These are phyloP conservation scores for Dictyostelium purpureum DNA, from an alignment of 78 protist species.

Conservation along the genomic window DNA sequence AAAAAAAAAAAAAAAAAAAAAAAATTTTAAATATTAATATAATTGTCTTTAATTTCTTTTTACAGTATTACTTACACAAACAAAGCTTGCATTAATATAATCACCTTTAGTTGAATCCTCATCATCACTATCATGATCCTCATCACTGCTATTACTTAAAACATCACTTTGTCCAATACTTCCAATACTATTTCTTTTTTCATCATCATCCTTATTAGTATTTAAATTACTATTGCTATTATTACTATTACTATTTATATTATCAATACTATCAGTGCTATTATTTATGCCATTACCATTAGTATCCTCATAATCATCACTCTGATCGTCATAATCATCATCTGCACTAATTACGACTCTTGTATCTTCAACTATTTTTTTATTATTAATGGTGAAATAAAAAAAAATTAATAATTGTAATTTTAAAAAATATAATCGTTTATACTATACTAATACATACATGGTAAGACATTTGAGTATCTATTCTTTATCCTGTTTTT, in stretches of 20 bases:
- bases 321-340: constrained; percentile 6
- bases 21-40: neutral
- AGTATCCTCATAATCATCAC: neutral
- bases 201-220: neutral
- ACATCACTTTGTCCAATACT: constrained; percentile 18
- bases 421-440: no score
- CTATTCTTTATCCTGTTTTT: constrained; percentile 69
- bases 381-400: neutral
- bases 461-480: constrained; percentile 76
- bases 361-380: constrained; percentile 20
- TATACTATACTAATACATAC: no score
- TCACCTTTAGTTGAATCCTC: constrained; percentile 1
- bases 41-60: no score
- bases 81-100: constrained; percentile 74
- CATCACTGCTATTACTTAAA: neutral
- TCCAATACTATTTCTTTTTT: constrained; percentile 17
- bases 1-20: neutral
- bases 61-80: constrained; percentile 11
- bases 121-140: constrained; percentile 16
- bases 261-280: neutral
- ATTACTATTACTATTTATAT: neutral
- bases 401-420: neutral
- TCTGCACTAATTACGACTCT: constrained; percentile 11
- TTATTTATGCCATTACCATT: neutral
- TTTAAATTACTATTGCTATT: neutral